A percentile compares a stretch with the other conserved stretches of the same genome.
These are phyloP conservation scores for Oryza meridionalis DNA, from an alignment of 176 grass and related monocot species.

Conservation along the genomic window DNA sequence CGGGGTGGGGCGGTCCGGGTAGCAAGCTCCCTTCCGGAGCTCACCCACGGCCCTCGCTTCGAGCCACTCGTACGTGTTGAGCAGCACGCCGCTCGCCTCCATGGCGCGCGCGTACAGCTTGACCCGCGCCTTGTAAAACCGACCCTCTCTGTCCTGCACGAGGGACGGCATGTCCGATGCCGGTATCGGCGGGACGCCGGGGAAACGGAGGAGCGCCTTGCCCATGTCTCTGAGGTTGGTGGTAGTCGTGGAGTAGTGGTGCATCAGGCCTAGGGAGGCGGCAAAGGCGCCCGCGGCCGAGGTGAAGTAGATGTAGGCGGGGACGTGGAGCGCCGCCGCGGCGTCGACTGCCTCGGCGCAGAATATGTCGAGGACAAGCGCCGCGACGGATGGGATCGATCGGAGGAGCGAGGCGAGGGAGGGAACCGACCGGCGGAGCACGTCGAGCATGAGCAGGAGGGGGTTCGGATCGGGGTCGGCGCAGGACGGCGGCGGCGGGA, in stretches of 20 bases:
- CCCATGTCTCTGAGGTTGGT: conserved; percentile 27
- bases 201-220: conserved; percentile 23
- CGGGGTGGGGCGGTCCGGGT: not conserved
- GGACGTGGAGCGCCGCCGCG: not conserved
- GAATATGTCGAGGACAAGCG: conserved; percentile 40
- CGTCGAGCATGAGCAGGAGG: not conserved
- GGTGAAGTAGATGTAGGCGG: conserved; percentile 39
- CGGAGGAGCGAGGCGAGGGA: not conserved
- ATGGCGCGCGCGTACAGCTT: not conserved
- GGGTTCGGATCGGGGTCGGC: not conserved
- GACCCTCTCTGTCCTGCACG: not conserved
- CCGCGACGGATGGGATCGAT: conserved; percentile 14
- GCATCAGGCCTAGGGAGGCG: conserved; percentile 14
- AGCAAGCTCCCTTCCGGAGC: not conserved
- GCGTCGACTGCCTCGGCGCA: conserved; percentile 29
- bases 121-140: not conserved
- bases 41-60: conserved; percentile 22
- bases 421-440: not conserved
- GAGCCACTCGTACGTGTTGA: conserved; percentile 40
- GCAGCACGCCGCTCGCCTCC: conserved; percentile 27
- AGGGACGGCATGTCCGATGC: conserved; percentile 15
- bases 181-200: conserved; percentile 30
- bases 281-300: conserved; percentile 19
- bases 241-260: not conserved
- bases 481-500: conserved; percentile 31